Conservation (phyloP, 768 basidiomycete genomes). For the Boletus rex-veris region DNA sequence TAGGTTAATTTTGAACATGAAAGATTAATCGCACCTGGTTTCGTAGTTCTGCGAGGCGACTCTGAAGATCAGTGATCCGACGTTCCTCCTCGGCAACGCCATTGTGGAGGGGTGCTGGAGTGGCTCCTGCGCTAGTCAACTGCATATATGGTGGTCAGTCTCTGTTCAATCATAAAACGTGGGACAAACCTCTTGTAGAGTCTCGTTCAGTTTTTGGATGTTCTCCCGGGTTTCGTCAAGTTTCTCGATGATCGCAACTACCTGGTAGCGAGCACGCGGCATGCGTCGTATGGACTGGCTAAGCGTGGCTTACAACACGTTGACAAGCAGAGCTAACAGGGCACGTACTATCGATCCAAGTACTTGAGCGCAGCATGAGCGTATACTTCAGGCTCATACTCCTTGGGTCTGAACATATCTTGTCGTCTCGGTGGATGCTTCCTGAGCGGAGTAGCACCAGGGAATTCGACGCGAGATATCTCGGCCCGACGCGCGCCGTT, state of each 20-base stretch:
- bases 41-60: constrained; percentile 39
- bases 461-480: constrained; percentile 62
- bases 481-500: constrained; percentile 34
- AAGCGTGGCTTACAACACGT: constrained; percentile 30
- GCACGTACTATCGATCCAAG: constrained; percentile 70
- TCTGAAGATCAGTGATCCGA: constrained; percentile 41
- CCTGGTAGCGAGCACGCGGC: constrained; percentile 46
- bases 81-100: constrained; percentile 39
- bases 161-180: constrained; percentile 1
- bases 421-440: constrained; percentile 41
- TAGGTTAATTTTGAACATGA: background rate
- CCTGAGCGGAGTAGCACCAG: constrained; percentile 67
- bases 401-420: constrained; percentile 33
- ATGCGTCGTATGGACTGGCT: constrained; percentile 47
- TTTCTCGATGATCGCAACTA: constrained; percentile 36
- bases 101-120: constrained; percentile 22
- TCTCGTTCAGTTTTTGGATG: constrained; percentile 34
- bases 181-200: constrained; percentile 39
- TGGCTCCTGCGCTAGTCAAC: constrained; percentile 14
- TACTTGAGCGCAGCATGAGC: constrained; percentile 73
- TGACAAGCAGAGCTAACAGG: background rate
- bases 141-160: constrained; percentile 2
- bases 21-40: constrained; percentile 32
- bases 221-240: constrained; percentile 36
- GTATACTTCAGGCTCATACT: constrained; percentile 71